Base-by-base conservation (phyloP, 176 grass and related monocot species). In the Alloteropsis semialata region DNA sequence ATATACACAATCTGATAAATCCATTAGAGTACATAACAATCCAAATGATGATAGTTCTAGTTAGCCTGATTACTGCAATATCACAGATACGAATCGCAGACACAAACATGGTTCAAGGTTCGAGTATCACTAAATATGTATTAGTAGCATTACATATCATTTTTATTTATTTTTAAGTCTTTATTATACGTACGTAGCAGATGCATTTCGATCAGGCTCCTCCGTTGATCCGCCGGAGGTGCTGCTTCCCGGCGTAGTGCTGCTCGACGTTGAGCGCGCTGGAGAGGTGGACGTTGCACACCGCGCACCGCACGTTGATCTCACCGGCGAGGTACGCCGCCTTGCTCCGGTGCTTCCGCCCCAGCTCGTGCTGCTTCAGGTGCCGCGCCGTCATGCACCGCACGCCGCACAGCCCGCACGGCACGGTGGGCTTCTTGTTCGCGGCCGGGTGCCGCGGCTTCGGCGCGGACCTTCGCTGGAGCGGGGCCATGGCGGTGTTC, bases 281-380 rank as follows among this genome's bases (percentile, higher is more conserved):
- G 73, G 56, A 63, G 72, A 89, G 77, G 53, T 39, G 60, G 54
- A 89, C 88, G 45, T 89, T 43, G 78, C 88, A 89, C 2, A 77
- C 44, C 21, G 28, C 5, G 88, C 88, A 89, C 72, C 15, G 33
- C 64, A 89, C 54, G 82, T 76, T 81, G 44, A n/a, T 85, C 77
- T 85, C 4, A 2, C 87, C 82, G 36, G 88, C 77, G 61, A 43
- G 44, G 62, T 16, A 53, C 8, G 88, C 88, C 72, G 85, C 44
- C 56, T 65, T 72, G 78, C 82, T 76, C 55, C 55, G 53, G 83
- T 89, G 88, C 78, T 76, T 85, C 78, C 78, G 81, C 38, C 88
- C 83, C 37, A 17, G 4, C 72, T 89, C 77, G 62, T 89, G 82
- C 62, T 56, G 32, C 87, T 49, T 81, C n/a, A 89, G 70, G 77